These are phyloP conservation scores for Penicillium sp. DNA, from an alignment of 2,329 filamentous ascomycete genomes.

Conservation along the genomic window DNA sequence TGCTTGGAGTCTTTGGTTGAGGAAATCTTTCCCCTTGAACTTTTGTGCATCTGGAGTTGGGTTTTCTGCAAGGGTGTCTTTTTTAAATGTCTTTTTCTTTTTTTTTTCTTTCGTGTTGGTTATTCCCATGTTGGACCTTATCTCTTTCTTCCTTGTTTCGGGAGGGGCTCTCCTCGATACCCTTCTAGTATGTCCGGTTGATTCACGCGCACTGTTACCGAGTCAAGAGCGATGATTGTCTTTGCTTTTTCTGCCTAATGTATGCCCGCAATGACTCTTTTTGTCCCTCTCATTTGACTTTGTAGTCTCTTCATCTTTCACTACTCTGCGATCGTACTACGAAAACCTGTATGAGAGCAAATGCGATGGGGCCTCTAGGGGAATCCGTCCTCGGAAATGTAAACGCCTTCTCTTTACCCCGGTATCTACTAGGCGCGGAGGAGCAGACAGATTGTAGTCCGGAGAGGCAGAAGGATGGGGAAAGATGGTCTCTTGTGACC, in stretches of 20 bases:
- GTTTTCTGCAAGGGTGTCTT: not conserved
- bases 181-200: not conserved
- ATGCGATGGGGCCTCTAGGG: too few species aligned
- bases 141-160: not conserved
- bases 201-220: conserved; percentile 14
- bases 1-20: too few species aligned
- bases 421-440: too few species aligned
- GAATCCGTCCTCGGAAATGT: too few species aligned
- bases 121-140: too few species aligned
- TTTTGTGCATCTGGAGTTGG: not conserved
- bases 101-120: conserved; percentile 1
- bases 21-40: too few species aligned
- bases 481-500: too few species aligned
- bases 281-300: not conserved
- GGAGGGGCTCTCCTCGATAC: conserved; percentile 1
- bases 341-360: too few species aligned
- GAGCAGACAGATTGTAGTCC: too few species aligned
- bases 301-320: not conserved
- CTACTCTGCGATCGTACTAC: not conserved
- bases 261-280: too few species aligned
- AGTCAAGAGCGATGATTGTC: conserved; percentile 13
- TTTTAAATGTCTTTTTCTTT: conserved; percentile 4
- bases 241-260: not conserved
- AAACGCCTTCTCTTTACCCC: too few species aligned
- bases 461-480: too few species aligned